A percentile compares a stretch with the other conserved stretches of the same genome.
Evolutionary conservation across 345 rosid genomes (phyloP).

Genomic region (Ricinus communis): DNA sequence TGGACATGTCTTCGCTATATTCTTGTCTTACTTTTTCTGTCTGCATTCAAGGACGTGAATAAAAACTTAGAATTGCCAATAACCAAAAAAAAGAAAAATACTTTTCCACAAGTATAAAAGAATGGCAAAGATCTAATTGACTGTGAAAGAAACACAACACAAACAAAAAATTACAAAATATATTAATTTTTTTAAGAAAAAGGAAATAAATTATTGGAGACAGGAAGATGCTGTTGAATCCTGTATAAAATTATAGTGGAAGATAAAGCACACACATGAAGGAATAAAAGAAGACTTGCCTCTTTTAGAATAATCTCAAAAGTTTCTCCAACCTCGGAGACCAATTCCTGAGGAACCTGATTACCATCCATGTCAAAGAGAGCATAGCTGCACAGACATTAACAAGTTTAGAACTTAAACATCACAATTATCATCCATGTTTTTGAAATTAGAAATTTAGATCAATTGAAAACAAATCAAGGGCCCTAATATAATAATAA

Average conservation of each 20-base stretch:
- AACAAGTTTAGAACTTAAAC: not conserved
- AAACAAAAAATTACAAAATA: slow-evolving; percentile 1
- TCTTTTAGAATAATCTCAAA: slow-evolving; percentile 80
- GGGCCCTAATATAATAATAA: too few species aligned
- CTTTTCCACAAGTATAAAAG: too few species aligned
- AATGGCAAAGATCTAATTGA: not conserved
- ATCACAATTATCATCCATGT: not conserved
- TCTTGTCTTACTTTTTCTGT: slow-evolving; percentile 70
- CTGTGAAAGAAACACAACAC: not conserved
- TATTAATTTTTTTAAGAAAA: too few species aligned
- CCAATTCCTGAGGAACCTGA: slow-evolving; percentile 82
- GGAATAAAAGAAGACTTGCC: slow-evolving; percentile 37
- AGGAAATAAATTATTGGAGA: not conserved
- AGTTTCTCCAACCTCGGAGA: slow-evolving; percentile 62
- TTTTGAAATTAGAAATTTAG: too few species aligned
- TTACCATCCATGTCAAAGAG: slow-evolving; percentile 83
- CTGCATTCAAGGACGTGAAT: slow-evolving; percentile 43
- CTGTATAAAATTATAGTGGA: not conserved
- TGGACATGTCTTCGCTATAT: slow-evolving; percentile 68
- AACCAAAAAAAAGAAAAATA: too few species aligned
- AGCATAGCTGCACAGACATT: slow-evolving; percentile 52
- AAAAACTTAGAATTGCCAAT: slow-evolving; percentile 15
- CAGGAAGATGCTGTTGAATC: not conserved
- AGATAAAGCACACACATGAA: not conserved
- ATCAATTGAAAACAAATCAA: too few species aligned